Evolutionary conservation across 139 green algal genomes (phyloP).

Genomic region (Asterochloris sp.): DNA sequence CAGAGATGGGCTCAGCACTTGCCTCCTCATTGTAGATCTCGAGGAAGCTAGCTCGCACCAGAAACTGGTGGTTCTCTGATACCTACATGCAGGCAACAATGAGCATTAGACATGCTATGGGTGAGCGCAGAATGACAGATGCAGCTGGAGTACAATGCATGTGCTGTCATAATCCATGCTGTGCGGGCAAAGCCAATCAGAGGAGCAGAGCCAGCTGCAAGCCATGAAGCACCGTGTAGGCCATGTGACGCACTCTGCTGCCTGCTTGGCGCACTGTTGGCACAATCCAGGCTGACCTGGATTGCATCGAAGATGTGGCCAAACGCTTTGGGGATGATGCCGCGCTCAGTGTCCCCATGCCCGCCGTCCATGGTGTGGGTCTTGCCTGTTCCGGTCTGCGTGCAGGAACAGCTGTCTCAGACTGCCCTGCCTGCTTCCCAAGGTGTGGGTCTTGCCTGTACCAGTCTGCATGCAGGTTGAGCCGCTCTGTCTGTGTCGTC

Average conservation of each 20-base stretch:
- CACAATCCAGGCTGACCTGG: constrained; percentile 20
- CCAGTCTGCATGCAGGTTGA: constrained; percentile 44
- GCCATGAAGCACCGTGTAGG: not conserved
- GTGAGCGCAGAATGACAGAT: not conserved
- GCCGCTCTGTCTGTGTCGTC: too few species aligned
- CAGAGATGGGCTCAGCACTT: too few species aligned
- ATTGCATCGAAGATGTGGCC: constrained; percentile 68
- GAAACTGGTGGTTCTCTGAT: constrained; percentile 51
- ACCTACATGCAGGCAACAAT: not conserved
- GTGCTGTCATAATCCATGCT: too few species aligned
- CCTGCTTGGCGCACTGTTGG: not conserved
- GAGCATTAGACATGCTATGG: not conserved
- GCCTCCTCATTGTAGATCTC: constrained; percentile 92
- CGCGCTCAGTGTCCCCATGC: constrained; percentile 34
- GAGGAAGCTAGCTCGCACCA: constrained; percentile 76
- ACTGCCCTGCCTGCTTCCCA: constrained; percentile 49
- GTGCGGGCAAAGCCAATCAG: not conserved
- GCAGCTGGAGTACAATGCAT: too few species aligned
- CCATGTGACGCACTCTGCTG: not conserved
- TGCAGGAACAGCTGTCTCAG: too few species aligned
- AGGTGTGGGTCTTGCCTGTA: constrained; percentile 66
- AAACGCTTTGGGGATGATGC: constrained; percentile 82
- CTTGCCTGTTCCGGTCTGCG: constrained; percentile 59
- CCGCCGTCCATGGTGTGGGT: constrained; percentile 79
- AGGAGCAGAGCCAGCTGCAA: not conserved